Conservation (phyloP, 768 basidiomycete genomes). For the Ramaria sp. region DNA sequence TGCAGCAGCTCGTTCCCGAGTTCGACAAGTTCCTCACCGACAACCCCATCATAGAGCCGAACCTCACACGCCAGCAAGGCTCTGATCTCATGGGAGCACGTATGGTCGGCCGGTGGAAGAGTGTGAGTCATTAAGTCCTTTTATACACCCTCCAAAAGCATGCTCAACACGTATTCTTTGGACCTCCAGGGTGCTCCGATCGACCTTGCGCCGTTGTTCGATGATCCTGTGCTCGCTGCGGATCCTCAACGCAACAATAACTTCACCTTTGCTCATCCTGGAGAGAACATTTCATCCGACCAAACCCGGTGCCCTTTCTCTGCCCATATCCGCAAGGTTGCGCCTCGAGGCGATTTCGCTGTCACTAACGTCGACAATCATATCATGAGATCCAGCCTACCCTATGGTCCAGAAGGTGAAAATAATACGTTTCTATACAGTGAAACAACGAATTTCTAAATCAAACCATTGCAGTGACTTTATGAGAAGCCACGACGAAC, state of each 20-base stretch:
- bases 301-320: conserved; percentile 22
- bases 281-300: conserved; percentile 12
- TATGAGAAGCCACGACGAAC: conserved; percentile 22
- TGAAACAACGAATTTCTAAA: background rate
- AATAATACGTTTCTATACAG: background rate
- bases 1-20: conserved; percentile 25
- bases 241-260: conserved; percentile 21
- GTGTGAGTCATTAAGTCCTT: conserved; percentile 6
- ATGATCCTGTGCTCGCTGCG: conserved; percentile 18
- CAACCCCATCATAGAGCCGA: conserved; percentile 13
- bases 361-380: conserved; percentile 15
- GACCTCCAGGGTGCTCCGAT: conserved; percentile 17
- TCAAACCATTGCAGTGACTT: conserved; percentile 23
- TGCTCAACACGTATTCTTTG: background rate
- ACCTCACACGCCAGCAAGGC: conserved; percentile 14
- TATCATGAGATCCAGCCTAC: conserved; percentile 38
- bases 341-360: conserved; percentile 20
- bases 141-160: background rate
- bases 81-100: conserved; percentile 23
- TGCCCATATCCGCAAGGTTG: conserved; percentile 20
- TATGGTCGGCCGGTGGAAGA: conserved; percentile 25
- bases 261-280: conserved; percentile 17
- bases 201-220: conserved; percentile 17
- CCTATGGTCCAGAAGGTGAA: conserved; percentile 36
- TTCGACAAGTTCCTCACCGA: conserved; percentile 20